Evolutionary conservation across 768 basidiomycete genomes (phyloP), one percentile per base, ranked within the genome.

Genomic region (Punctularia strigosozonata): DNA sequence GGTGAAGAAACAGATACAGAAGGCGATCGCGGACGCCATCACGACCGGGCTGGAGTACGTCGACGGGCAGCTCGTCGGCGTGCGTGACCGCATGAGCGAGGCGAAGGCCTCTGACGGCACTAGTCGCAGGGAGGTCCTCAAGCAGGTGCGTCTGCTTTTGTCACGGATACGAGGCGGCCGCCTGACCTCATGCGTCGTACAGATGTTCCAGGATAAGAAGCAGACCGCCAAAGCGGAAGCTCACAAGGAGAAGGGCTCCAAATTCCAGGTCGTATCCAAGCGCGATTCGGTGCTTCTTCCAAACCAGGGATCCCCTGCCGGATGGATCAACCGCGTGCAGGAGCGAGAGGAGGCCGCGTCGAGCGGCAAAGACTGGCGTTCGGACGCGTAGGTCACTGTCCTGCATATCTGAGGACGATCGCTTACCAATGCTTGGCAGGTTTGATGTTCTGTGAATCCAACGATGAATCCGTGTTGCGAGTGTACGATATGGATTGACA

Each of bases 11-110:
- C 81, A 77, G 48, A 67, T 82, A 49, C 63, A 71, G 54, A 71
- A 65, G 50, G 80, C 72, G 1, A 62, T 79, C 25, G 59, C 64
- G 31, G 80, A 77, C 38, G 78, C 78, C 3, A 74, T 97, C 39
- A 70, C 64, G 33, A 86, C 85, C 13, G 88, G 78, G 1, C 62
- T 97, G 44, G 89, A 88, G 57, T 85, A 90, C 47, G 64, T 90
- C 30, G 90, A 97, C 50, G 83, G 81, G 14, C 88, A 92, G 62
- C 73, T 98, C 15, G 82, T 88, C 18, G 68, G 72, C n/a, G 87
- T 97, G 33, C 65, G 85, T n/a, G 80, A 87, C 43, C 65, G 75
- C 25, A 77, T 88, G 76, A 68, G 75, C 33, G 73, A 74, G 47
- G 86, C 71, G 37, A 70, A 69, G 53, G 53, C 54, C 21, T 53